These are phyloP conservation scores for Cercophora newfieldiana DNA, from an alignment of 495 filamentous ascomycete genomes.

Conservation along the genomic window DNA sequence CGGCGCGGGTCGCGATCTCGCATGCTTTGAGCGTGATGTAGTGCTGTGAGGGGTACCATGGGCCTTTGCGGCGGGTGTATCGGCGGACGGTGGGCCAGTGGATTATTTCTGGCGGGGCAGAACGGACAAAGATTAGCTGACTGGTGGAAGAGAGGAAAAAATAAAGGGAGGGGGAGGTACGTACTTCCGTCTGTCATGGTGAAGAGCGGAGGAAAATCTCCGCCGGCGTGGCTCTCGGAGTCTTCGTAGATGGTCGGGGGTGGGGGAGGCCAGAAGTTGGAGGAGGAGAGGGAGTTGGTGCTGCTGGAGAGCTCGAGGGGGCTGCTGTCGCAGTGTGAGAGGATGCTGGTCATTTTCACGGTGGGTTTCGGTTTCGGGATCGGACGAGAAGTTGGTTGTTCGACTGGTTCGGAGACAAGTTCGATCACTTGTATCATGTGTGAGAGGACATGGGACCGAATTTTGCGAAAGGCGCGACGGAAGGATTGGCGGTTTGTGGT, in stretches of 20 bases:
- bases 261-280: background rate
- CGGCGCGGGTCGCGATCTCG: background rate
- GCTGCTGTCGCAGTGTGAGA: too few relatives aligned
- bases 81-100: background rate
- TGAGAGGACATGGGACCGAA: background rate
- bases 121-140: background rate
- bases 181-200: background rate
- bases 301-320: too few relatives aligned
- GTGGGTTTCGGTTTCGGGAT: background rate
- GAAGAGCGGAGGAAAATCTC: too few relatives aligned
- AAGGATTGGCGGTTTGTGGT: background rate
- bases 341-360: too few relatives aligned
- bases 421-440: too few relatives aligned
- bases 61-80: background rate
- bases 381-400: too few relatives aligned
- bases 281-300: too few relatives aligned
- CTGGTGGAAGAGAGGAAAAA: background rate
- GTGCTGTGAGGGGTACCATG: background rate
- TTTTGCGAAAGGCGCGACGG: background rate
- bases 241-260: background rate
- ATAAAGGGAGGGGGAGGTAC: background rate
- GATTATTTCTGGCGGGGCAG: background rate
- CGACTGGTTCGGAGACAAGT: too few relatives aligned
- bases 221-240: too few relatives aligned
- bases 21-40: background rate